Percentiles rank a stretch among this genome's conserved stretches.
Evolutionary conservation across 179 eudicot species (phyloP).

Genomic region (Gypsophila paniculata): DNA sequence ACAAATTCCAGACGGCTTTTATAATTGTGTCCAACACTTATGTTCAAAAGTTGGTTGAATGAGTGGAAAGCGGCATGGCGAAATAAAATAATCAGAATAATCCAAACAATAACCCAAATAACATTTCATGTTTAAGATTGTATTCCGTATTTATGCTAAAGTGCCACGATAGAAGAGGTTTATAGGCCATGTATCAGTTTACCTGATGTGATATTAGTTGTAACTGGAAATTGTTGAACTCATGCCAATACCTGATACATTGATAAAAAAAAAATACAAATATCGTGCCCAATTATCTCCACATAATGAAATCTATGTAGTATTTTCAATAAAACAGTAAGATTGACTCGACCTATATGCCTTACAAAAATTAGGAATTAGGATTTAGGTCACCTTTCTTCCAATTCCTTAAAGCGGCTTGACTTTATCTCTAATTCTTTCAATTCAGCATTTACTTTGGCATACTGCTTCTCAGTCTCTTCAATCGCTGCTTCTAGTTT

Average conservation of each 20-base stretch:
- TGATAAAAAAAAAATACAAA: neutral
- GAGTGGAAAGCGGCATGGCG: neutral
- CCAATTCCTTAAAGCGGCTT: constrained; percentile 80
- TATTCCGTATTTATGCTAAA: neutral
- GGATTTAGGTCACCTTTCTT: constrained; percentile 59
- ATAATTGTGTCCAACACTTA: neutral
- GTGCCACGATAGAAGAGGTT: neutral
- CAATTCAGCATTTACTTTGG: constrained; percentile 72
- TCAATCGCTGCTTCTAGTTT: constrained; percentile 87
- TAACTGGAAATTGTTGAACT: constrained; percentile 94
- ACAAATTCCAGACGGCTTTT: neutral
- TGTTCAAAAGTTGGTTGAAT: neutral
- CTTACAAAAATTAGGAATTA: neutral
- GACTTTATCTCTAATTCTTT: constrained; percentile 86
- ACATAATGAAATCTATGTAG: neutral
- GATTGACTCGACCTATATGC: neutral
- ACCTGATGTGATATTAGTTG: constrained; percentile 96
- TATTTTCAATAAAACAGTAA: constrained; percentile 8
- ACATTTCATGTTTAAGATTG: neutral
- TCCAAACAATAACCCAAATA: neutral
- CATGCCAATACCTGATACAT: constrained; percentile 79
- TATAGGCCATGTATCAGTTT: constrained; percentile 7
- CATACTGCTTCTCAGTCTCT: constrained; percentile 90
- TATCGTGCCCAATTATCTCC: neutral
- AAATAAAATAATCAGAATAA: neutral